A percentile compares a stretch with the other conserved stretches of the same genome.
These are phyloP conservation scores for Entomortierella beljakovae DNA, from an alignment of 192 early-diverging fungal genomes.

Conservation along the genomic window DNA sequence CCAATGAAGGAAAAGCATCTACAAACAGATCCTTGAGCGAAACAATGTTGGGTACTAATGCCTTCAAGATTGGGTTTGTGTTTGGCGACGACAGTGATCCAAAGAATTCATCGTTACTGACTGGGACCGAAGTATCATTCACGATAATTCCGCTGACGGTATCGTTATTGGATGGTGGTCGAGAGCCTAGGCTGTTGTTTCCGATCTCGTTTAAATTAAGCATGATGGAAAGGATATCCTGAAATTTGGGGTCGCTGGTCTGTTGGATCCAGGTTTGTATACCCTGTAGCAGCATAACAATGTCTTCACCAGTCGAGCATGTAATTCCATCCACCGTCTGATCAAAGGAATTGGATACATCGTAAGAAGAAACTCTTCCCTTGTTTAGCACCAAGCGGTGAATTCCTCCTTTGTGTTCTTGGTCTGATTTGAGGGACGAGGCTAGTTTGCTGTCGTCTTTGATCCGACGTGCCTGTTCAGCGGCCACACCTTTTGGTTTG, in stretches of 20 bases:
- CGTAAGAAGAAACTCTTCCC: slow-evolving; percentile 25
- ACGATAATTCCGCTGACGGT: not conserved
- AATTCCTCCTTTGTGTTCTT: not conserved
- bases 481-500: slow-evolving; percentile 2
- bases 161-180: not conserved
- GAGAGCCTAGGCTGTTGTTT: slow-evolving; percentile 23
- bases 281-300: slow-evolving; percentile 23
- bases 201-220: slow-evolving; percentile 45
- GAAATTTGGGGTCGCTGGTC: slow-evolving; percentile 9
- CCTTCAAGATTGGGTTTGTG: slow-evolving; percentile 37
- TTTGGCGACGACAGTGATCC: slow-evolving; percentile 24
- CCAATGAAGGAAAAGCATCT: slow-evolving; percentile 25
- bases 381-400: slow-evolving; percentile 28
- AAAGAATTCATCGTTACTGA: slow-evolving; percentile 38
- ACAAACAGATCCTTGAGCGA: slow-evolving; percentile 33
- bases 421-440: not conserved
- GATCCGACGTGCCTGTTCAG: not conserved
- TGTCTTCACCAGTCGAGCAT: slow-evolving; percentile 40
- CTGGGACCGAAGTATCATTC: not conserved
- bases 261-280: slow-evolving; percentile 22
- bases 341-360: slow-evolving; percentile 7
- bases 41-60: slow-evolving; percentile 13
- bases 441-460: not conserved
- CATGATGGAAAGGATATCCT: slow-evolving; percentile 31
- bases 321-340: slow-evolving; percentile 45